Evolutionary conservation across 352 stramenopile genomes (phyloP), one percentile per base, ranked within the genome.

Genomic region (Phytophthora fragariaefolia): DNA sequence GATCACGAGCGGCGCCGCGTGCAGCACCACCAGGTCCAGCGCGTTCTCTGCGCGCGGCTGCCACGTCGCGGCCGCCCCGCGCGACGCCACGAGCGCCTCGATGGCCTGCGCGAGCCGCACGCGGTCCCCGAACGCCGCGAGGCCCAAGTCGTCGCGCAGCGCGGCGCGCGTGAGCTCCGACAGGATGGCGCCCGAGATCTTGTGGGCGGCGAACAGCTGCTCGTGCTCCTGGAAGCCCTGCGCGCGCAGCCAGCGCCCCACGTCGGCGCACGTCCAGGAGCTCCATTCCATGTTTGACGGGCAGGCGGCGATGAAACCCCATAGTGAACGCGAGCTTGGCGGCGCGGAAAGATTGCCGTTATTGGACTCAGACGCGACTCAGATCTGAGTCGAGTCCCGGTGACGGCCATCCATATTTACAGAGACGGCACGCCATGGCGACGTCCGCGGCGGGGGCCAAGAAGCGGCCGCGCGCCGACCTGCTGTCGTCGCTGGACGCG

Each of bases 1-100:
- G 62, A 92, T 91, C 56, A 92, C 82, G 15, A 94, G 79, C 48
- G 86, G 86, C 18, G 86, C 84, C n/a, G 86, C 86, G 28, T 94
- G 86, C 20, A 94, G 84, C 42, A 94, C 86, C 47, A 89, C 81
- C n/a, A 94, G 71, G 54, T 94, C 82, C 27, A 94, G 70, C 43
- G 73, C 78, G 52, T 90, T 92, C 10, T 73, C 59, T 9, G 80
- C 74, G 2, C 69, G 77, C 34, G 48, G 58, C 46, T 49, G 49
- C 50, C 55, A 65, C 13, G 22, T 23, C 34, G 53, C 26, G 20
- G 56, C 40, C 47, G 60, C 45, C 42, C 34, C 2, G 27, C 48
- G 50, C 9, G 45, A 18, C 45, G 66, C 61, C 46, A 71, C 74
- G 18, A 91, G 69, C 58, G 69, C 69, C 46, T 92, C 74, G 49